phyloP scores from a whole-genome alignment of 2,329 filamentous ascomycete species.

The Huntiella bhutanensis region DNA sequence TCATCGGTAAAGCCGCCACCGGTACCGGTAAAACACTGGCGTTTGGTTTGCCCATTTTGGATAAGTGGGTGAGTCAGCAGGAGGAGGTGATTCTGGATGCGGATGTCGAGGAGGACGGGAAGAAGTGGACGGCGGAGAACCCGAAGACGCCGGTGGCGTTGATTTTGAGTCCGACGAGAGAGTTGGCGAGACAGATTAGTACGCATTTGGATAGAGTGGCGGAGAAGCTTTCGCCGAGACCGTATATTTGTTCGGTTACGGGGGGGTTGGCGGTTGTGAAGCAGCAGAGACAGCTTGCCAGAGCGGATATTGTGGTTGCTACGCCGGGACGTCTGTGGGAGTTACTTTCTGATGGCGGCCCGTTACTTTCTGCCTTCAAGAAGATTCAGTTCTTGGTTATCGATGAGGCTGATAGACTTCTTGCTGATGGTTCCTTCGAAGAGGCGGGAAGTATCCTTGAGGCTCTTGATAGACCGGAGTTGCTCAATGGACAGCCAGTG shows the following conservation, averaged over 20 bases:
- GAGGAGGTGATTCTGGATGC: constrained; percentile 14
- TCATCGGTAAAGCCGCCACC: constrained; percentile 89
- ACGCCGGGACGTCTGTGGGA: constrained; percentile 93
- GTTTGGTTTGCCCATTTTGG: constrained; percentile 83
- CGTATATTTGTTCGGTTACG: constrained; percentile 72
- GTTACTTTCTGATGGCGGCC: constrained; percentile 58
- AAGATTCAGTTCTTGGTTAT: constrained; percentile 67
- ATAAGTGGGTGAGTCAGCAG: constrained; percentile 45
- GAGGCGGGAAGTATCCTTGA: constrained; percentile 78
- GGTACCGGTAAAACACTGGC: constrained; percentile 94
- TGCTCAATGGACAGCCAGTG: constrained; percentile 19
- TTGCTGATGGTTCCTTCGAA: constrained; percentile 89
- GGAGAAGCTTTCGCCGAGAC: constrained; percentile 35
- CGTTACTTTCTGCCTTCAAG: constrained; percentile 51
- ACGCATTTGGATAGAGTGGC: constrained; percentile 66
- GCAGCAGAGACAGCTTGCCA: constrained; percentile 66
- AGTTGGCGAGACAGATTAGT: constrained; percentile 79
- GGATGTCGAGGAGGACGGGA: constrained; percentile 16
- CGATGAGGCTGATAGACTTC: constrained; percentile 80
- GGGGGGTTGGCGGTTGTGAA: constrained; percentile 90
- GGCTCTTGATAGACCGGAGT: constrained; percentile 50
- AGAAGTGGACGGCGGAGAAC: constrained; percentile 10
- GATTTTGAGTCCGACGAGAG: constrained; percentile 77
- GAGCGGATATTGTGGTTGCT: constrained; percentile 80
- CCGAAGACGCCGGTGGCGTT: constrained; percentile 46